Percentiles rank a stretch among this genome's conserved stretches.
Conservation (phyloP, 2,329 filamentous ascomycete genomes). For the Fusarium incarnatum region DNA sequence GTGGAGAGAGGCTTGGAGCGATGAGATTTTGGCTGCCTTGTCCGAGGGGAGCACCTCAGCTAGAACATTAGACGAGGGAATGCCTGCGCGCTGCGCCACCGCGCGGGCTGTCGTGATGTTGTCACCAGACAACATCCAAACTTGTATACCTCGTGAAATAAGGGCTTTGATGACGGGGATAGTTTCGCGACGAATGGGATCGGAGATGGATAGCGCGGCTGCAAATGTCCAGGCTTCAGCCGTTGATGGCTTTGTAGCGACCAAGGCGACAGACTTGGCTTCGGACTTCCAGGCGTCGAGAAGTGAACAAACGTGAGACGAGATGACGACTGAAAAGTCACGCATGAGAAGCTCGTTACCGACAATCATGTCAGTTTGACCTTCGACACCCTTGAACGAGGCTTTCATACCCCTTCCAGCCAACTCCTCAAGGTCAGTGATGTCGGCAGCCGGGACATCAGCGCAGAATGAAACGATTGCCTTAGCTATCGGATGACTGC, state of each 20-base stretch:
- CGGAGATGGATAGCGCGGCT: conserved; percentile 80
- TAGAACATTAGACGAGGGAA: conserved; percentile 78
- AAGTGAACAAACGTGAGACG: conserved; percentile 48
- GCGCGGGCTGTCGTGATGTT: conserved; percentile 86
- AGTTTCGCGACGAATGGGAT: conserved; percentile 82
- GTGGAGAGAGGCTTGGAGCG: conserved; percentile 67
- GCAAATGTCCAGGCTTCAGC: conserved; percentile 62
- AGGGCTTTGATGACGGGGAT: conserved; percentile 72
- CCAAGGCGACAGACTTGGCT: conserved; percentile 73
- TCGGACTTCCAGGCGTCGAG: conserved; percentile 70
- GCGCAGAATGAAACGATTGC: conserved; percentile 74
- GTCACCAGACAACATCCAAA: conserved; percentile 95
- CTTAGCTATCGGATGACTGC: conserved; percentile 79
- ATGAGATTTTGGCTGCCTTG: conserved; percentile 78
- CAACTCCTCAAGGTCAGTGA: conserved; percentile 70
- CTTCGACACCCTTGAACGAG: conserved; percentile 40
- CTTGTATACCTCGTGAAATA: conserved; percentile 72
- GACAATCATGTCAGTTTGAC: conserved; percentile 64
- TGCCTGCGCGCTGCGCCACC: conserved; percentile 81
- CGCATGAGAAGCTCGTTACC: conserved; percentile 79
- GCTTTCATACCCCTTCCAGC: conserved; percentile 78
- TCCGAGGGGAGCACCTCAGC: conserved; percentile 87
- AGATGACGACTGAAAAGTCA: conserved; percentile 58
- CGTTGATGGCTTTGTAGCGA: conserved; percentile 56
- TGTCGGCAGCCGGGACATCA: conserved; percentile 48